Base-by-base conservation (phyloP, 768 basidiomycete species). In the Hysterangium stoloniferum region DNA sequence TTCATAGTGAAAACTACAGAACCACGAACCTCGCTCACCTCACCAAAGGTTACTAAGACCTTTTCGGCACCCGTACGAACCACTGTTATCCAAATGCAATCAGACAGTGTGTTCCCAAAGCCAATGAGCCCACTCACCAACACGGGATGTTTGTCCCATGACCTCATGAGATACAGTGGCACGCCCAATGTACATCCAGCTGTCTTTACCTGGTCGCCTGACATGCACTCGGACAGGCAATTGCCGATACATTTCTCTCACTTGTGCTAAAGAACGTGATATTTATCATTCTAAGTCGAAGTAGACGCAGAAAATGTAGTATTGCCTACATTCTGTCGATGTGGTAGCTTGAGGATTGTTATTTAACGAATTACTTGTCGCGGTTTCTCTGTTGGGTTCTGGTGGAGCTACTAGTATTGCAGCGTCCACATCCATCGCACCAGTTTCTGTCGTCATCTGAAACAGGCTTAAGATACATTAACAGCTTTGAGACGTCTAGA, bases 161-260 rank as follows among this genome's bases (percentile, higher is more conserved):
- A 84, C 64, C 64, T 90, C 88, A 54, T 89, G 84, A 25, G 82
- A 74, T 43, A 88, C 86, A 22, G 84, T 61, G 19, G 80, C 88
- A 59, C 87, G 77, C 9, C 88, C 88, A 44, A 89, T 74, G 58
- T 90, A 91, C 24, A 78, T 70, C 88, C 88, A 90, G 15, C 82
- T 75, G 63, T 90, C 88, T 60, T 71, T 78, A 49, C 88, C 87
- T 31, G 87, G 82, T 57, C 79, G 71, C 56, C 88, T 75, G 57
- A 88, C 83, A 59, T 90, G 88, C 17, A 91, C 86, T 63, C 90
- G 89, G 53, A 90, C 88, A 52, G 84, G 77, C 53, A 90, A 77
- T 52, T 90, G 86, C 47, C 82, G 79, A 61, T 86, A 84, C 49
- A 51, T 51, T 20, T 51, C 49, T 51, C 37, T 24, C 27, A 40